A percentile compares a stretch with the other conserved stretches of the same genome.
These are phyloP conservation scores for Spathaspora passalidarum DNA, from an alignment of 805 yeast genomes.

Conservation along the genomic window DNA sequence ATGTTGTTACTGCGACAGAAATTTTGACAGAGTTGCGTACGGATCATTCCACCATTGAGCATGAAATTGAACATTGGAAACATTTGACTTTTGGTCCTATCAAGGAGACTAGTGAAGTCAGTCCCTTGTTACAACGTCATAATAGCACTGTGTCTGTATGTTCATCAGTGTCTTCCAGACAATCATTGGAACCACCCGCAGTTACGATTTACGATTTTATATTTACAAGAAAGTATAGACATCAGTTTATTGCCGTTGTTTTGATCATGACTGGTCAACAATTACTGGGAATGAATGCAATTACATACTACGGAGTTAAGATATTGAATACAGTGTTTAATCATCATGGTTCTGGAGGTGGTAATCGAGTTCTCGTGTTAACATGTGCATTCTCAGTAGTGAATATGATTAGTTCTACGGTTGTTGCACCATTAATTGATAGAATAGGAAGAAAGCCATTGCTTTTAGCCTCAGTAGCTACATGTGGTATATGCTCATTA, in stretches of 20 bases:
- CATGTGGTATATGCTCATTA: slow-evolving; percentile 22
- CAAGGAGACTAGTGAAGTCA: slow-evolving; percentile 4
- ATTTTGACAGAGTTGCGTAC: slow-evolving; percentile 28
- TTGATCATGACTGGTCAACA: slow-evolving; percentile 39
- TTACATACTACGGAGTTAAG: slow-evolving; percentile 84
- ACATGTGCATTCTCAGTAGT: slow-evolving; percentile 71
- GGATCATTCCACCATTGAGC: slow-evolving; percentile 24
- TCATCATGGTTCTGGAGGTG: slow-evolving; percentile 3
- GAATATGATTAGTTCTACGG: slow-evolving; percentile 67
- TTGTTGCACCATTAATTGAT: slow-evolving; percentile 71
- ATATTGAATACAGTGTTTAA: slow-evolving; percentile 40
- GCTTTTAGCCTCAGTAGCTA: slow-evolving; percentile 21
- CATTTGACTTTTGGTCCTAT: slow-evolving; percentile 12
- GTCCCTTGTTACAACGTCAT: background rate
- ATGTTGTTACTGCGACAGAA: slow-evolving; percentile 24
- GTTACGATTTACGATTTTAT: slow-evolving; percentile 21
- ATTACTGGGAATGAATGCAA: slow-evolving; percentile 80
- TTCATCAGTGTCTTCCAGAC: slow-evolving; percentile 14
- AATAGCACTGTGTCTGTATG: background rate
- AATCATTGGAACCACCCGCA: slow-evolving; percentile 28
- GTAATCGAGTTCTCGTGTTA: slow-evolving; percentile 48
- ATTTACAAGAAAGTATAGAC: slow-evolving; percentile 15
- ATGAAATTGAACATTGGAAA: slow-evolving; percentile 38
- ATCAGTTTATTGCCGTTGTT: slow-evolving; percentile 27
- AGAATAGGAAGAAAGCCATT: slow-evolving; percentile 60